A percentile compares a stretch with the other conserved stretches of the same genome.
These are phyloP conservation scores for Cutaneotrichosporon dermatis DNA, from an alignment of 1,284 basidiomycete genomes.

Conservation along the genomic window DNA sequence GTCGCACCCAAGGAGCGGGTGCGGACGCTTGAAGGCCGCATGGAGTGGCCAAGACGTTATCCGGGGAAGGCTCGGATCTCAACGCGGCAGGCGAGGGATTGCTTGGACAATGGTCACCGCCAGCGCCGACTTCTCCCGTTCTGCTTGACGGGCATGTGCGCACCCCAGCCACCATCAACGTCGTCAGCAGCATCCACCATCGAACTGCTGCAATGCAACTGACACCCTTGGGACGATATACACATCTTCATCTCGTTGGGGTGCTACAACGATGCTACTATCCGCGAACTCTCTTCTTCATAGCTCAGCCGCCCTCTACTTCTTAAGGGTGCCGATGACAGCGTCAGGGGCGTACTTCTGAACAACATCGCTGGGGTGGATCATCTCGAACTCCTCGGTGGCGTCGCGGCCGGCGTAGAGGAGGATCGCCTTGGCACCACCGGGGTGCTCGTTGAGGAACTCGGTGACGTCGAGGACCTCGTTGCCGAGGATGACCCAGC, in stretches of 20 bases:
- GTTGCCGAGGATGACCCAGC: slow-evolving; percentile 48
- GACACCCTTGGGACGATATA: neutral
- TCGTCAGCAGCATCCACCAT: no score
- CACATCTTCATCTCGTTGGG: neutral
- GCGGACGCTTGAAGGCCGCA: no score
- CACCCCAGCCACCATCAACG: no score
- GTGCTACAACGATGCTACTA: neutral
- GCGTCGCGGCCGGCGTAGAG: slow-evolving; percentile 90
- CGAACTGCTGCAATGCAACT: no score
- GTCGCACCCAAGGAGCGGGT: no score
- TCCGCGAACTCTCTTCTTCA: neutral
- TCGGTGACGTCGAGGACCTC: slow-evolving; percentile 43
- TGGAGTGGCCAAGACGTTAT: no score
- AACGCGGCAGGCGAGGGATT: no score
- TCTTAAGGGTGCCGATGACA: slow-evolving; percentile 56
- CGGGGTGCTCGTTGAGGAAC: slow-evolving; percentile 53
- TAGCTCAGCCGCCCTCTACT: slow-evolving; percentile 47
- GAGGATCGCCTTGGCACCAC: slow-evolving; percentile 85
- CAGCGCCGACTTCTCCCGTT: no score
- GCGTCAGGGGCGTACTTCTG: slow-evolving; percentile 16
- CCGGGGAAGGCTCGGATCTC: no score
- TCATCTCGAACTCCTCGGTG: slow-evolving; percentile 50
- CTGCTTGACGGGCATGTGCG: no score
- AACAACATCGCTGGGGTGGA: slow-evolving; percentile 50
- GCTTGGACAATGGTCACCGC: no score